These are phyloP conservation scores for Selaginella tamariscina DNA, from an alignment of 75 land plant species.

Conservation along the genomic window DNA sequence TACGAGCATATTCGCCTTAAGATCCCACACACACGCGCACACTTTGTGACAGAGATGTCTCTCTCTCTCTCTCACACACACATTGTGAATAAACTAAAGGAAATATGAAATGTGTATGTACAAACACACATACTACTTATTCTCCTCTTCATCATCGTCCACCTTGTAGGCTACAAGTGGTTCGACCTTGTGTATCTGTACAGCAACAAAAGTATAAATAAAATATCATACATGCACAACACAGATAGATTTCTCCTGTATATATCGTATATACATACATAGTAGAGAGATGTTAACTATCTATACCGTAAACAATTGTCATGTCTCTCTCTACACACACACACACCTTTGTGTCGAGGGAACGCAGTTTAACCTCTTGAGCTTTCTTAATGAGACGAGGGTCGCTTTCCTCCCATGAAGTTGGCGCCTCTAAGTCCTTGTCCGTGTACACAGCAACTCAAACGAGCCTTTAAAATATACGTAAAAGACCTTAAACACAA, in stretches of 20 bases:
- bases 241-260: not conserved
- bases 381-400: slow-evolving; percentile 76
- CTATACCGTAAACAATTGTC: too few relatives aligned
- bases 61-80: too few relatives aligned
- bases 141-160: slow-evolving; percentile 16
- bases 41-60: too few relatives aligned
- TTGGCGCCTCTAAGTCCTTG: slow-evolving; percentile 64
- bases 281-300: not conserved
- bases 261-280: not conserved
- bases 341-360: slow-evolving; percentile 81
- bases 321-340: too few relatives aligned
- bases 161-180: slow-evolving; percentile 73
- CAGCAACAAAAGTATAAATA: slow-evolving; percentile 5
- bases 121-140: too few relatives aligned
- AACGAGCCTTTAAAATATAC: slow-evolving; percentile 39
- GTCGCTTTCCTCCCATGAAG: slow-evolving; percentile 90
- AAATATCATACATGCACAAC: not conserved
- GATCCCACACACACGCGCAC: too few relatives aligned
- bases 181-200: slow-evolving; percentile 83
- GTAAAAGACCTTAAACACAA: not conserved
- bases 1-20: too few relatives aligned
- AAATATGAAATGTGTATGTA: too few relatives aligned
- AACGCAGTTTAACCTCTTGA: slow-evolving; percentile 82
- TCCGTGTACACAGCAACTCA: slow-evolving; percentile 92
- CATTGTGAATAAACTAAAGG: too few relatives aligned